These are phyloP conservation scores for Glonium stellatum DNA, from an alignment of 495 filamentous ascomycete species.

Conservation along the genomic window DNA sequence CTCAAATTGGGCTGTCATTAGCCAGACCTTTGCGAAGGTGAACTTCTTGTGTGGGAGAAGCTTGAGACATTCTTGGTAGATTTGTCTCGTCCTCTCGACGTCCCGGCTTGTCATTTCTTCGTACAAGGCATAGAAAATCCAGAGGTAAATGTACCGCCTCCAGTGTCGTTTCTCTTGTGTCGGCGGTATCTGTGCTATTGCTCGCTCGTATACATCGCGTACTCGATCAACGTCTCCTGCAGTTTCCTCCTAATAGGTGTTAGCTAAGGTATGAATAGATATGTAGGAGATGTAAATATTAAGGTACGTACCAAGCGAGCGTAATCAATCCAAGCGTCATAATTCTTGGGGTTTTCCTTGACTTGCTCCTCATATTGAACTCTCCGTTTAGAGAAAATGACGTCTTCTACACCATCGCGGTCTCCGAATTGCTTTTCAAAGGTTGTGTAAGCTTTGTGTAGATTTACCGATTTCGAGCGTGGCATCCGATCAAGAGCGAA, in stretches of 20 bases:
- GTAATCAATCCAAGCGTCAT: conserved; percentile 96
- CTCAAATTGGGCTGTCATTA: conserved; percentile 89
- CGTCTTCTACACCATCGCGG: conserved; percentile 87
- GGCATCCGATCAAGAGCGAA: conserved; percentile 89
- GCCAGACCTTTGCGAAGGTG: conserved; percentile 95
- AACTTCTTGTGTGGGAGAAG: conserved; percentile 94
- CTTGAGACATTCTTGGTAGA: conserved; percentile 81
- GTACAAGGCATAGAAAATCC: conserved; percentile 94
- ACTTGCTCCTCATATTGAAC: conserved; percentile 93
- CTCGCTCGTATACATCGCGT: conserved; percentile 89
- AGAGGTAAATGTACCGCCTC: conserved; percentile 94
- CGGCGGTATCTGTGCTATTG: conserved; percentile 91
- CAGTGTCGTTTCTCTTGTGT: conserved; percentile 96
- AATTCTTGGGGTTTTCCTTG: conserved; percentile 87
- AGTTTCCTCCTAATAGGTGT: conserved; percentile 54
- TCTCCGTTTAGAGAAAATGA: conserved; percentile 85
- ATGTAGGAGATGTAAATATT: no score
- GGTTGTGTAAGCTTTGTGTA: conserved; percentile 90
- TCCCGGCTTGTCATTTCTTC: conserved; percentile 84
- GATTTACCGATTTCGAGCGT: conserved; percentile 70
- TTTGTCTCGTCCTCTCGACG: conserved; percentile 70
- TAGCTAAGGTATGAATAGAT: no score
- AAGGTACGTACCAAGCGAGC: conserved; percentile 50
- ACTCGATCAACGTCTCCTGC: conserved; percentile 72
- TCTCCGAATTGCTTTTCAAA: conserved; percentile 99